A percentile compares a stretch with the other conserved stretches of the same genome.
Conservation (phyloP, 2,329 filamentous ascomycete species). For the Raffaelea ambrosiae region DNA sequence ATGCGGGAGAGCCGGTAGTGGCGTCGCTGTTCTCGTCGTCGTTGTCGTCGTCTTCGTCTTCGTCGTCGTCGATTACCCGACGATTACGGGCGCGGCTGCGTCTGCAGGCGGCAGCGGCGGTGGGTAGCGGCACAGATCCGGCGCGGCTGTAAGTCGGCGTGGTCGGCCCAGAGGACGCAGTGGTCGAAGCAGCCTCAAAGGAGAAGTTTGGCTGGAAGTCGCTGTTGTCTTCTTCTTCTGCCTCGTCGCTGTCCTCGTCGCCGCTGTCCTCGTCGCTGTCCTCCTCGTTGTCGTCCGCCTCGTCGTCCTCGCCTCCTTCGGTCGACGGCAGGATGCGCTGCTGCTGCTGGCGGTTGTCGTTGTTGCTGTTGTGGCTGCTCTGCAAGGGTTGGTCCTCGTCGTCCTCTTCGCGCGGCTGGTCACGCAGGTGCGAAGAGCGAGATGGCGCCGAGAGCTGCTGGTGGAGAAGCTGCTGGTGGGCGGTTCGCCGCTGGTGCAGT, state of each 20-base stretch:
- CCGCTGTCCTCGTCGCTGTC: conserved; percentile 1
- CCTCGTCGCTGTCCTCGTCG: conserved; percentile 18
- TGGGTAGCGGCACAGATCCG: background rate
- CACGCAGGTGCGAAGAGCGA: background rate
- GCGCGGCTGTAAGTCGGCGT: conserved; percentile 47
- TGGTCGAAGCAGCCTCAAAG: conserved; percentile 5
- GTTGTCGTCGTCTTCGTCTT: conserved; percentile 1
- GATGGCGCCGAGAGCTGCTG: background rate
- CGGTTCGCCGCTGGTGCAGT: conserved; percentile 1
- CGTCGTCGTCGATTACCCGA: background rate
- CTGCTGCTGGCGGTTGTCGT: background rate
- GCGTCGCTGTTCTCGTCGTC: conserved; percentile 1
- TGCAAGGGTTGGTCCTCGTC: background rate
- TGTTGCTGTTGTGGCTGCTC: background rate
- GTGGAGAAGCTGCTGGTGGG: background rate
- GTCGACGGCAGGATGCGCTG: conserved; percentile 11
- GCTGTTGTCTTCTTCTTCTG: conserved; percentile 5
- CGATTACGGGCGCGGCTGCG: background rate
- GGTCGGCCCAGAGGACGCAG: conserved; percentile 43
- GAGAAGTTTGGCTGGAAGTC: conserved; percentile 6
- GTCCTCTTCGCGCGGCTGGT: background rate
- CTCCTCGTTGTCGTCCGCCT: background rate
- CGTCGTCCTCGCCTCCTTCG: conserved; percentile 5
- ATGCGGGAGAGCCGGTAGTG: conserved; percentile 1
- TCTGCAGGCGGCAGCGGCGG: no score